These are phyloP conservation scores for Claviceps arundinis DNA, from an alignment of 2,329 filamentous ascomycete species.

Conservation along the genomic window DNA sequence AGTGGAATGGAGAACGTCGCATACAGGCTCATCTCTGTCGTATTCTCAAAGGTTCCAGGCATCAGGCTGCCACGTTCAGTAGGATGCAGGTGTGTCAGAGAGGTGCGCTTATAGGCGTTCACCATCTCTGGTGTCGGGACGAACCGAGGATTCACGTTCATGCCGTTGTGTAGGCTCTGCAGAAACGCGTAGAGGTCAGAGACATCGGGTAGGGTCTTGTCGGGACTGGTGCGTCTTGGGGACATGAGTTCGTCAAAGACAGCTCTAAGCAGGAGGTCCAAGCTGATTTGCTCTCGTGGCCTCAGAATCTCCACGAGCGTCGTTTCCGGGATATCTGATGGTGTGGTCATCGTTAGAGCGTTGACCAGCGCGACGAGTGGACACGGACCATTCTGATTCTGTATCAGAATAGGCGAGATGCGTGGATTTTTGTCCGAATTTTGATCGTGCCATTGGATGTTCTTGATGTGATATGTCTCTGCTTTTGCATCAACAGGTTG, in stretches of 20 bases:
- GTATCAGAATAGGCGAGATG: slow-evolving; percentile 75
- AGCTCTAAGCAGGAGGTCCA: slow-evolving; percentile 74
- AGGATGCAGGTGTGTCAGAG: slow-evolving; percentile 38
- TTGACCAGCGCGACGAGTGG: slow-evolving; percentile 89
- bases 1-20: slow-evolving; percentile 78
- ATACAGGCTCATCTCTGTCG: slow-evolving; percentile 80
- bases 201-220: slow-evolving; percentile 66
- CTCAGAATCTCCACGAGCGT: slow-evolving; percentile 65
- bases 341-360: slow-evolving; percentile 73
- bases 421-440: slow-evolving; percentile 47
- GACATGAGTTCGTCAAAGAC: slow-evolving; percentile 91
- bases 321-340: slow-evolving; percentile 45
- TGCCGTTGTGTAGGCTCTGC: slow-evolving; percentile 79
- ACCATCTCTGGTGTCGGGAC: slow-evolving; percentile 42
- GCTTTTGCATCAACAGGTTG: slow-evolving; percentile 32
- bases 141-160: slow-evolving; percentile 95
- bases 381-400: slow-evolving; percentile 91
- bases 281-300: slow-evolving; percentile 74
- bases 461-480: slow-evolving; percentile 89
- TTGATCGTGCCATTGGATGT: slow-evolving; percentile 70
- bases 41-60: slow-evolving; percentile 72
- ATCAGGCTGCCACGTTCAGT: slow-evolving; percentile 34
- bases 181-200: slow-evolving; percentile 79
- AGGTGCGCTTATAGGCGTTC: slow-evolving; percentile 35
- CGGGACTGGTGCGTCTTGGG: slow-evolving; percentile 47